Conservation (phyloP, 768 basidiomycete genomes). For the Termitomyces sp. region DNA sequence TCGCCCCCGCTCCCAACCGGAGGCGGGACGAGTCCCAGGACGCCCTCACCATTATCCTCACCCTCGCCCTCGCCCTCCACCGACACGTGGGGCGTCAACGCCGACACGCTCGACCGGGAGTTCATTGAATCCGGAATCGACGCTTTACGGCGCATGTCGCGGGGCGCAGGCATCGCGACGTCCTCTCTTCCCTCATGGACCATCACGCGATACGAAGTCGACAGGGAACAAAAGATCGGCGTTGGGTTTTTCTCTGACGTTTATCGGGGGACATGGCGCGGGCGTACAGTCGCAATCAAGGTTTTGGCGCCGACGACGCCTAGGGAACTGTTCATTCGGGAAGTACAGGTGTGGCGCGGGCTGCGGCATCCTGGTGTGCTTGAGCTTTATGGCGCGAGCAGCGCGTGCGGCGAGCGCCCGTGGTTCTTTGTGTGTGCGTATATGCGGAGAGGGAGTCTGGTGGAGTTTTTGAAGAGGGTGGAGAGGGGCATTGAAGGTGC, state of each 20-base stretch:
- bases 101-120: conserved; percentile 57
- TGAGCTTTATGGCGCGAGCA: conserved; percentile 73
- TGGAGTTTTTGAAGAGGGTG: conserved; percentile 48
- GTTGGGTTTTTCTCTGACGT: conserved; percentile 75
- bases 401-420: conserved; percentile 60
- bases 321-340: conserved; percentile 58
- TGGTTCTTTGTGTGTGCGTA: conserved; percentile 82
- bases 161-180: conserved; percentile 10
- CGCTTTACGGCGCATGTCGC: conserved; percentile 51
- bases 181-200: conserved; percentile 64
- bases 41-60: no score
- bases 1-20: no score
- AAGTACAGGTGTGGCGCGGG: conserved; percentile 68
- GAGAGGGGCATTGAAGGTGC: conserved; percentile 7
- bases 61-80: no score
- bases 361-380: conserved; percentile 69
- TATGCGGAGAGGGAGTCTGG: conserved; percentile 58
- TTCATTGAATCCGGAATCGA: conserved; percentile 74
- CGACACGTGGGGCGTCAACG: not conserved
- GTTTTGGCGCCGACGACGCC: conserved; percentile 60
- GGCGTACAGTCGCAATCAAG: conserved; percentile 65
- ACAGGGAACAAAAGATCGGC: conserved; percentile 63
- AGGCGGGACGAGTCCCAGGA: no score
- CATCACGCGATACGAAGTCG: conserved; percentile 75
- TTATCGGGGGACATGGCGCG: conserved; percentile 71